Conservation (phyloP, 2,329 filamentous ascomycete genomes). For the Fusarium sp. region DNA sequence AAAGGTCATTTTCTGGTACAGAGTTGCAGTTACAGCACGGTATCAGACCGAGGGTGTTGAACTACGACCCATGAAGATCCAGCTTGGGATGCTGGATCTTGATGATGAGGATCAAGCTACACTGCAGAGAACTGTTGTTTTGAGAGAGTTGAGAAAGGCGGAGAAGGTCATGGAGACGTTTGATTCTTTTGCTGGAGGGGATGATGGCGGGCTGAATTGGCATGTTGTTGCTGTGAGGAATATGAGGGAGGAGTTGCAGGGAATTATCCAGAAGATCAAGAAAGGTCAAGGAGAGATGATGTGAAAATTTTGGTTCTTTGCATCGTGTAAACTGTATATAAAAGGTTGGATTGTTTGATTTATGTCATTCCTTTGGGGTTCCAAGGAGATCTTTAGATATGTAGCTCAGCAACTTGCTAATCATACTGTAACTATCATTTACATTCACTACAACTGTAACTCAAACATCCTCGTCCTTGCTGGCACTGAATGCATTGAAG, state of each 20-base stretch:
- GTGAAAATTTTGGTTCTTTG: not conserved
- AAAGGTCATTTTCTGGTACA: slow-evolving; percentile 27
- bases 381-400: not conserved
- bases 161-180: slow-evolving; percentile 15
- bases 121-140: not conserved
- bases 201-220: not conserved
- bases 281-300: not conserved
- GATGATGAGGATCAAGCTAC: slow-evolving; percentile 24
- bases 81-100: slow-evolving; percentile 16
- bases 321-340: too few relatives aligned
- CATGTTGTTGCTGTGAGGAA: slow-evolving; percentile 1
- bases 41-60: not conserved
- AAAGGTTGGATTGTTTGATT: not conserved
- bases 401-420: too few relatives aligned
- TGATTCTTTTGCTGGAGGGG: not conserved
- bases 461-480: accelerated
- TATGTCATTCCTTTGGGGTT: not conserved
- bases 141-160: slow-evolving; percentile 13
- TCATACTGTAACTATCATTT: not conserved
- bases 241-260: slow-evolving; percentile 19
- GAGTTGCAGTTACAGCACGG: not conserved
- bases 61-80: slow-evolving; percentile 19
- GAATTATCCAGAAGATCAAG: slow-evolving; percentile 13
- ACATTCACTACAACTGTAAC: accelerated
- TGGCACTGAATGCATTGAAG: accelerated